Base-by-base conservation (phyloP, 2,329 filamentous ascomycete genomes). In the Xylaria arbuscula region DNA sequence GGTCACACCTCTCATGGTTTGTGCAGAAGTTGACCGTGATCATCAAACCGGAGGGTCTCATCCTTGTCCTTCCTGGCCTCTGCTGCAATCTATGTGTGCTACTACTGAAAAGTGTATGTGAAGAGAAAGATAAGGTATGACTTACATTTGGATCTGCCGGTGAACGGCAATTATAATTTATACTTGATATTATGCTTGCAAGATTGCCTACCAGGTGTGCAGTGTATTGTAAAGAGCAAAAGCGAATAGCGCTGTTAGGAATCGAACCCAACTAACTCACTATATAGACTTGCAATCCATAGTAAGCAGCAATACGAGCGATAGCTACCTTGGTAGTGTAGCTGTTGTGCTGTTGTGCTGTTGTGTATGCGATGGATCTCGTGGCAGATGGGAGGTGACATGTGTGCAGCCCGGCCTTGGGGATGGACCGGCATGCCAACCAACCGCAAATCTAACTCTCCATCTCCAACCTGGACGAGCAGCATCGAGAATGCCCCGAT, bases 391-490 rank as follows among this genome's bases (percentile, higher is more conserved):
- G 34, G n/a, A 38, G 19, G 36, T 42, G 54, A 13, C 24, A 50
- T 54, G 51, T 38, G 48, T 47, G 58, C 57, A 51, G 48, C 56
- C 54, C 51, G 45, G 62, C 53, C 34, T 62, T 57, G 22, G 66
- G 34, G 40, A 58, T 69, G 67, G 67, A 59, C 67, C 51, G n/a
- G 57, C 47, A 42, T 57, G 56, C 55, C 61, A 64, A 59, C 59
- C 45, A 61, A 53, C 45, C 63, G 40, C 15, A 53, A 53, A 53
- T 38, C 9, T 62, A 56, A 60, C 34, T 34, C 47, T 67, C 64
- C 50, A 48, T 34, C 47, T 67, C 64, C 50, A 48, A 55, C 47
- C 51, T 45, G 45, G 15, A 50, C 19, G 22, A 34, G 28, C 24
- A 32, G 24, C 38, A 28, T 40, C 42, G 32, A 59, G 47, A 19